Conservation (phyloP, 495 filamentous ascomycete genomes). For the Letharia lupina region DNA sequence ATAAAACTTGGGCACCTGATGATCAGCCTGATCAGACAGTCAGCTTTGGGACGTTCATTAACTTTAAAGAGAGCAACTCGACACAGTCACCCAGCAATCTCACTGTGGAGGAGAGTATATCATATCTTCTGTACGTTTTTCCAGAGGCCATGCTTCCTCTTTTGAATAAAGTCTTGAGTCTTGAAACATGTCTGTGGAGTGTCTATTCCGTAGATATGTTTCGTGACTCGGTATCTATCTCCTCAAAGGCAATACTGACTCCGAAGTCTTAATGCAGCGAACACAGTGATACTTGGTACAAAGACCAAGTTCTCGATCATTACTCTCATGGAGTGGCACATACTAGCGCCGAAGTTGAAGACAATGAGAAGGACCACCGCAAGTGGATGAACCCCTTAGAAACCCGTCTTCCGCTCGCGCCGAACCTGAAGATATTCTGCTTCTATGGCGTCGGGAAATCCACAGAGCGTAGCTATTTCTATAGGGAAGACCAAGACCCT, state of each 20-base stretch:
- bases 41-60: slow-evolving; percentile 74
- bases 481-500: slow-evolving; percentile 63
- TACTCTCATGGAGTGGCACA: slow-evolving; percentile 89
- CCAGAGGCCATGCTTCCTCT: background rate
- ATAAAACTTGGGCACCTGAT: slow-evolving; percentile 81
- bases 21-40: slow-evolving; percentile 63
- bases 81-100: slow-evolving; percentile 62
- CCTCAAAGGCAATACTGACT: background rate
- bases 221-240: background rate
- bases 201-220: background rate
- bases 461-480: slow-evolving; percentile 87
- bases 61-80: slow-evolving; percentile 66
- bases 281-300: slow-evolving; percentile 79
- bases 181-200: background rate
- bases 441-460: slow-evolving; percentile 93
- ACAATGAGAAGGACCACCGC: slow-evolving; percentile 67
- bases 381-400: slow-evolving; percentile 97
- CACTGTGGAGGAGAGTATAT: slow-evolving; percentile 66
- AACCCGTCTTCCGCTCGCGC: slow-evolving; percentile 77
- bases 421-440: slow-evolving; percentile 91
- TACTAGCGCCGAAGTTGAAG: slow-evolving; percentile 71
- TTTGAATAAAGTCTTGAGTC: background rate
- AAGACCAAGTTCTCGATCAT: slow-evolving; percentile 54
- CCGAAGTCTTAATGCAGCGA: slow-evolving; percentile 23
- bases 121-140: slow-evolving; percentile 51